phyloP scores from a whole-genome alignment of 805 yeast species.

The Candida taoyuanica region DNA sequence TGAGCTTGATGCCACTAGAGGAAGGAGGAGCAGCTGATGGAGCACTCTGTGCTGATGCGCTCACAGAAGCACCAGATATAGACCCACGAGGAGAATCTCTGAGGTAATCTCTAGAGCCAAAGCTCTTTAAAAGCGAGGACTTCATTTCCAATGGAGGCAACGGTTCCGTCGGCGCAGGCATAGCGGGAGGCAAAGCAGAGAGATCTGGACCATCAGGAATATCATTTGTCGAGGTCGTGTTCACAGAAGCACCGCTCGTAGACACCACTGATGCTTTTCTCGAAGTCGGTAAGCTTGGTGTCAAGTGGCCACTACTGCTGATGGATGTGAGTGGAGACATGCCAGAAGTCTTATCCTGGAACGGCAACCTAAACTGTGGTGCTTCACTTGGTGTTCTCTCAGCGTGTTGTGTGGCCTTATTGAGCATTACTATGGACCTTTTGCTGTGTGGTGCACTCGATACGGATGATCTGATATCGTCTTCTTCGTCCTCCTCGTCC shows the following conservation, averaged over 20 bases:
- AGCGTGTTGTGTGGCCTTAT: slow-evolving; percentile 11
- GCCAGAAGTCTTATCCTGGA: slow-evolving; percentile 42
- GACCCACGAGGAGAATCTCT: slow-evolving; percentile 46
- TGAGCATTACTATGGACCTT: slow-evolving; percentile 25
- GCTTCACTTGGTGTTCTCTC: slow-evolving; percentile 28
- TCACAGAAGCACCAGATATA: slow-evolving; percentile 29
- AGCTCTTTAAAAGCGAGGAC: slow-evolving; percentile 7
- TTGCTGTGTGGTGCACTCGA: slow-evolving; percentile 23
- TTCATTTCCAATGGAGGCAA: slow-evolving; percentile 30
- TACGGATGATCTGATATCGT: slow-evolving; percentile 5
- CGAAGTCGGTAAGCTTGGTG: slow-evolving; percentile 24
- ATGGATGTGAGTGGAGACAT: slow-evolving; percentile 15
- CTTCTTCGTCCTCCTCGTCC: slow-evolving; percentile 9
- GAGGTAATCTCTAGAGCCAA: slow-evolving; percentile 17
- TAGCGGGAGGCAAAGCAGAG: slow-evolving; percentile 45
- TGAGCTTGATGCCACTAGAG: slow-evolving; percentile 12
- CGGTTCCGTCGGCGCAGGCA: slow-evolving; percentile 53
- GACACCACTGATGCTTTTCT: slow-evolving; percentile 38
- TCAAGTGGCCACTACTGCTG: slow-evolving; percentile 6
- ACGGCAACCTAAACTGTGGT: slow-evolving; percentile 65
- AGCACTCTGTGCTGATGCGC: slow-evolving; percentile 2
- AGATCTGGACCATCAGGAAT: slow-evolving; percentile 25
- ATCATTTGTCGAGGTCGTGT: slow-evolving; percentile 26
- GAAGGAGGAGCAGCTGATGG: background rate
- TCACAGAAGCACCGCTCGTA: slow-evolving; percentile 27